Evolutionary conservation across 805 yeast species (phyloP).

Genomic region (Sugiyamaella boreocaroliniensis): DNA sequence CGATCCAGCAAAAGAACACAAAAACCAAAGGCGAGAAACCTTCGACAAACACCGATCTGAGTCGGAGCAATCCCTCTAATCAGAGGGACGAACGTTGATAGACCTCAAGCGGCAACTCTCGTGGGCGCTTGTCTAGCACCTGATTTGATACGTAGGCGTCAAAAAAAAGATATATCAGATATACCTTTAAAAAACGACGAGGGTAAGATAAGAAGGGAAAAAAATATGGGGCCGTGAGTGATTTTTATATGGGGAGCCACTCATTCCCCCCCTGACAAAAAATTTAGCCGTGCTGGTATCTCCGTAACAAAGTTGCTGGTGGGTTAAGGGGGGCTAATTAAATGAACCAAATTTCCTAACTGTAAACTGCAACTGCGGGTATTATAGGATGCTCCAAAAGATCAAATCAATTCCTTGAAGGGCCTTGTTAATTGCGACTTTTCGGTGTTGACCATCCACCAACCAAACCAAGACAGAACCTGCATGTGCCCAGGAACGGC

Average conservation of each 20-base stretch:
- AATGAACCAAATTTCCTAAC: no score
- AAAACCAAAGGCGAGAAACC: neutral
- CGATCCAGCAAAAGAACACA: neutral
- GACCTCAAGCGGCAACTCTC: constrained; percentile 30
- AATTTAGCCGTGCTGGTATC: no score
- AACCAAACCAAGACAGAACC: neutral
- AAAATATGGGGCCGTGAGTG: neutral
- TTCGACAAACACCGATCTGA: constrained; percentile 13
- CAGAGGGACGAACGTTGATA: constrained; percentile 19
- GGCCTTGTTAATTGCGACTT: no score
- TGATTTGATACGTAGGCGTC: neutral
- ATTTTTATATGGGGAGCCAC: no score
- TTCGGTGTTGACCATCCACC: neutral
- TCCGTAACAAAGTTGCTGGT: no score
- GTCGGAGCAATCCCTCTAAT: constrained; percentile 13
- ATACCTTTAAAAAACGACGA: neutral
- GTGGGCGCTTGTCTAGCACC: constrained; percentile 13
- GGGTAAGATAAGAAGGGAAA: constrained; percentile 11
- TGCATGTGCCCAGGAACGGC: neutral
- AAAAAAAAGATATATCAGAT: neutral
- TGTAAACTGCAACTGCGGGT: no score
- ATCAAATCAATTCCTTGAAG: no score
- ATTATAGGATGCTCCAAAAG: no score
- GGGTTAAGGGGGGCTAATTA: no score
- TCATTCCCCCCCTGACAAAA: no score